A percentile compares a stretch with the other conserved stretches of the same genome.
Conservation (phyloP, 305 asterid species). For the Fraxinus latifolia region DNA sequence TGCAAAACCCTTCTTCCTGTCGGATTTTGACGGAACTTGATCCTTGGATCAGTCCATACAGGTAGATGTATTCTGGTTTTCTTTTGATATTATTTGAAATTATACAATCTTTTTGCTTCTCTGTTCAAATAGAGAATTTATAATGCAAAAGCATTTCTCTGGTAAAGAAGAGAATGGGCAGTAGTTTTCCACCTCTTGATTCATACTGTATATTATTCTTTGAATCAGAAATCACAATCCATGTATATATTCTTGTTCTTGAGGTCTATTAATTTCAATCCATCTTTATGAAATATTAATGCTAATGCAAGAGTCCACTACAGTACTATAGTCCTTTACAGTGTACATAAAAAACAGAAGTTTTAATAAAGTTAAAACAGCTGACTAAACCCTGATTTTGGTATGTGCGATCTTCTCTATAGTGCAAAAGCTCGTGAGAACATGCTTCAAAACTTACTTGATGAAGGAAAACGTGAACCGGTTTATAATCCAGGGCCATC, state of each 20-base stretch:
- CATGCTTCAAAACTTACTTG: constrained; percentile 29
- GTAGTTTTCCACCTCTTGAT: background rate
- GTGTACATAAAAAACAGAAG: background rate
- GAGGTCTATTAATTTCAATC: background rate
- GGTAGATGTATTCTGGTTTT: background rate
- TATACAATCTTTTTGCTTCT: background rate
- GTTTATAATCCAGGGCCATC: constrained; percentile 18
- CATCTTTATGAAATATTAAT: background rate
- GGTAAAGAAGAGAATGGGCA: background rate
- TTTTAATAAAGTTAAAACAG: background rate
- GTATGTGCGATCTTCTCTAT: background rate
- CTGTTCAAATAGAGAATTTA: background rate
- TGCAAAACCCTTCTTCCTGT: background rate
- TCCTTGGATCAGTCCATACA: background rate
- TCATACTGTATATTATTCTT: background rate
- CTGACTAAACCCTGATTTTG: background rate
- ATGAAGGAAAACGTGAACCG: constrained; percentile 21
- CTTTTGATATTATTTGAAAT: background rate
- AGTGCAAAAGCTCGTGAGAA: constrained; percentile 32
- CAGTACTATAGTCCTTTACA: background rate
- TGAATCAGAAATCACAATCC: background rate
- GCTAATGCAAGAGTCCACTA: background rate
- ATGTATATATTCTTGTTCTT: background rate
- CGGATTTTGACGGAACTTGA: background rate
- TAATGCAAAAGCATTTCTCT: background rate